Conservation (phyloP, 2,329 filamentous ascomycete genomes). For the Epichloe brachyelytri region DNA sequence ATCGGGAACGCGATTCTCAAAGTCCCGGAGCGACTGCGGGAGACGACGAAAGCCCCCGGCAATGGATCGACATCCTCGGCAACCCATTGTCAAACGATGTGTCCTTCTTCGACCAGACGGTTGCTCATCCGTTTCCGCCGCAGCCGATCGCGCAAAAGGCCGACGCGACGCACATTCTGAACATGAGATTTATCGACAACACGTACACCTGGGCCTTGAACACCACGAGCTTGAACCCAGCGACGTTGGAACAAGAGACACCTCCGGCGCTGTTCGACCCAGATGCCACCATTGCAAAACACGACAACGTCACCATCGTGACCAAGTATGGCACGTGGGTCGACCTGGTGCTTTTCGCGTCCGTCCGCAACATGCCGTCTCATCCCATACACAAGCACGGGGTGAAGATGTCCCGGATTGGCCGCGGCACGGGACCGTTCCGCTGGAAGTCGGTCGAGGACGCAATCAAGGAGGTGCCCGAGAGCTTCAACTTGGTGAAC, state of each 20-base stretch:
- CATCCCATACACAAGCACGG: constrained; percentile 55
- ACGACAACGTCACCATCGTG: constrained; percentile 34
- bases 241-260: constrained; percentile 3
- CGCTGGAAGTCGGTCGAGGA: constrained; percentile 40
- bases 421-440: constrained; percentile 35
- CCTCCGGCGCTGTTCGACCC: constrained; percentile 37
- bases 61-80: constrained; percentile 39
- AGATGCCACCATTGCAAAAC: constrained; percentile 1
- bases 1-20: constrained; percentile 37
- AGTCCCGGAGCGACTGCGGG: constrained; percentile 8
- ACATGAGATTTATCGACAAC: constrained; percentile 26
- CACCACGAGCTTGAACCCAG: constrained; percentile 30
- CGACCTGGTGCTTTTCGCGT: constrained; percentile 38
- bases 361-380: constrained; percentile 26
- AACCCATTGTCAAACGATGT: constrained; percentile 25
- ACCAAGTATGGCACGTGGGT: constrained; percentile 38
- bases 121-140: constrained; percentile 34
- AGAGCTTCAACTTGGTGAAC: constrained; percentile 42
- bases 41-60: constrained; percentile 13
- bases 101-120: constrained; percentile 29
- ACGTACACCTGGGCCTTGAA: constrained; percentile 43
- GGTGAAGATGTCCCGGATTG: constrained; percentile 46
- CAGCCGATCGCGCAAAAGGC: constrained; percentile 26
- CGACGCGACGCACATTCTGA: constrained; percentile 32
- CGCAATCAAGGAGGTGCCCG: constrained; percentile 31